Conservation (phyloP, 257 asterid genomes). For the Cynanchum wilfordii region DNA sequence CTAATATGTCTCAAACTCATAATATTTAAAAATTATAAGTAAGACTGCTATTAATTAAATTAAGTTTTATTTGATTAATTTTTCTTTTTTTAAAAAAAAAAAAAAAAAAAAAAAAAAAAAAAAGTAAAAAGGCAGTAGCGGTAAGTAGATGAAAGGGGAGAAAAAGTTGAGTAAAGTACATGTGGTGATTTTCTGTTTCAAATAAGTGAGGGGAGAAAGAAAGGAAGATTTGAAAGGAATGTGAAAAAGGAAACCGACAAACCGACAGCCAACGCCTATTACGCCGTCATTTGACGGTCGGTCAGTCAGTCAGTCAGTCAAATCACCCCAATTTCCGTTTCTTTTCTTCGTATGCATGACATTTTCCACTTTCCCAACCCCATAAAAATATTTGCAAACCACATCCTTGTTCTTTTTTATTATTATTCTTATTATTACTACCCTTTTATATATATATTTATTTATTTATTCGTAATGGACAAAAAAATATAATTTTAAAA, state of each 20-base stretch:
- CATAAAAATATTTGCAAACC: too few species aligned
- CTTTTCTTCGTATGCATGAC: background rate
- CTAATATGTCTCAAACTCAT: too few species aligned
- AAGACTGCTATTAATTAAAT: too few species aligned
- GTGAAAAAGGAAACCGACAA: constrained; percentile 3
- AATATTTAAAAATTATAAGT: too few species aligned
- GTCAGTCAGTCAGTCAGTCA: constrained; percentile 1
- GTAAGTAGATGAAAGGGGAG: background rate
- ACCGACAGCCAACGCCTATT: background rate
- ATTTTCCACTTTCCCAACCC: background rate
- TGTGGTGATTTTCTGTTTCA: background rate
- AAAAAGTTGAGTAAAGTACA: too few species aligned
- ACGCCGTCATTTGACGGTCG: constrained; percentile 1
- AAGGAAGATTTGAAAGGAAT: background rate
- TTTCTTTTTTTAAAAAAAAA: too few species aligned
- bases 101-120: background rate
- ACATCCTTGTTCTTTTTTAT: too few species aligned
- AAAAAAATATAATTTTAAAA: too few species aligned
- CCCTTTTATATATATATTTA: too few species aligned
- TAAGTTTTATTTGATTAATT: too few species aligned
- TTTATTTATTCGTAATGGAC: too few species aligned
- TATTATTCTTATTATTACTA: too few species aligned
- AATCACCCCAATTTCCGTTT: background rate
- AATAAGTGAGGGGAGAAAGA: background rate
- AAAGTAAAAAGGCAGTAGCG: background rate